phyloP scores from a whole-genome alignment of 73 alveolate species.

The Paramecium sonneborni region DNA sequence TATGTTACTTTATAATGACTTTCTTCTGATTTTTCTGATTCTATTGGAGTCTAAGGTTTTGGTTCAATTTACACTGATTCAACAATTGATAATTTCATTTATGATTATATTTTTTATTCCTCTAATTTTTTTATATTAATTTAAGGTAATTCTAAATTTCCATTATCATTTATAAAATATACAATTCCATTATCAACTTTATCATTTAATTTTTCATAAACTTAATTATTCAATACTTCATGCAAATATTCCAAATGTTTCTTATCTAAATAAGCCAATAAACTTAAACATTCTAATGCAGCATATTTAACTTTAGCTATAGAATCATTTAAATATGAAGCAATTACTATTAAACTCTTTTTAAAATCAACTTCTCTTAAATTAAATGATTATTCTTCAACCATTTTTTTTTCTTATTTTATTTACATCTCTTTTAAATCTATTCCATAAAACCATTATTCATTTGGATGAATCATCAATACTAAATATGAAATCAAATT shows the following conservation, averaged over 20 bases:
- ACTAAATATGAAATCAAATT: background rate
- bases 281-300: background rate
- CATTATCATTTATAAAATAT: conserved; percentile 12
- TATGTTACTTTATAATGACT: background rate
- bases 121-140: background rate
- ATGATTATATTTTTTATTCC: background rate
- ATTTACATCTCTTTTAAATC: background rate
- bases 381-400: background rate
- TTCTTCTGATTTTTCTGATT: conserved; percentile 15
- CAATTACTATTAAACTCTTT: background rate
- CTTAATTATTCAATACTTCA: background rate
- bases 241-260: conserved; percentile 9
- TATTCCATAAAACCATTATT: background rate
- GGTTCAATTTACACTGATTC: background rate
- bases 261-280: background rate
- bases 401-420: background rate
- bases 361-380: background rate
- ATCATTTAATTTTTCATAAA: conserved; percentile 24
- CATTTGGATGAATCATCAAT: background rate
- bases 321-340: background rate
- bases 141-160: conserved; percentile 35
- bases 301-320: conserved; percentile 34
- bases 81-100: background rate
- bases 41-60: background rate
- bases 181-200: conserved; percentile 28